Evolutionary conservation across 768 basidiomycete species (phyloP).

Genomic region (Mycena pura): DNA sequence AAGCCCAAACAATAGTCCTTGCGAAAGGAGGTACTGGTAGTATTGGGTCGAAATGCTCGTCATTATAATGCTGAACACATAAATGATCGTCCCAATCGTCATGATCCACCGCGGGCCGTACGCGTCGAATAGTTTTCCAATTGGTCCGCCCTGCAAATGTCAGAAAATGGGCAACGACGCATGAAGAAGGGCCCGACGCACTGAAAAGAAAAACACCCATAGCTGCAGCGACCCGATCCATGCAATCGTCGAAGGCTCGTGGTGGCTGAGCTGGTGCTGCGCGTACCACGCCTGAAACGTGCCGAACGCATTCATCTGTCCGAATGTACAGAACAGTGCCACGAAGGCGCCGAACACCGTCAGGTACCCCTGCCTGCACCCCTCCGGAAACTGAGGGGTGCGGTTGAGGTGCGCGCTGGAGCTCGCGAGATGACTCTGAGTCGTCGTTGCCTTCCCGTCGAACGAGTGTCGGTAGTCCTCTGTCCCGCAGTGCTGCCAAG

Average conservation of each 20-base stretch:
- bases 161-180: neutral
- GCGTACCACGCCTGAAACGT: constrained; percentile 76
- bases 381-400: constrained; percentile 33
- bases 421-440: constrained; percentile 22
- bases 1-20: constrained; percentile 71
- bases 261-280: constrained; percentile 58
- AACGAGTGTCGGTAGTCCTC: constrained; percentile 25
- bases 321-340: constrained; percentile 73
- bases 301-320: constrained; percentile 75
- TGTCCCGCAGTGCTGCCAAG: constrained; percentile 28
- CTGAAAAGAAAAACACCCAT: constrained; percentile 74
- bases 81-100: constrained; percentile 55
- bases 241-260: constrained; percentile 63
- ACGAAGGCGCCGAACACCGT: constrained; percentile 70
- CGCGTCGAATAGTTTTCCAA: constrained; percentile 65
- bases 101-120: constrained; percentile 66
- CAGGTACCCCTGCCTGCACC: constrained; percentile 46
- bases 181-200: constrained; percentile 37
- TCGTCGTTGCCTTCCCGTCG: constrained; percentile 24
- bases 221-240: constrained; percentile 78
- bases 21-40: constrained; percentile 66
- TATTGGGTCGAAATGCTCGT: constrained; percentile 64
- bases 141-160: constrained; percentile 57
- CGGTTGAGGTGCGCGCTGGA: constrained; percentile 18
- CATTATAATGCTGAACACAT: constrained; percentile 59